Evolutionary conservation across 176 grass and related monocot genomes (phyloP).

Genomic region (Chloris gayana): DNA sequence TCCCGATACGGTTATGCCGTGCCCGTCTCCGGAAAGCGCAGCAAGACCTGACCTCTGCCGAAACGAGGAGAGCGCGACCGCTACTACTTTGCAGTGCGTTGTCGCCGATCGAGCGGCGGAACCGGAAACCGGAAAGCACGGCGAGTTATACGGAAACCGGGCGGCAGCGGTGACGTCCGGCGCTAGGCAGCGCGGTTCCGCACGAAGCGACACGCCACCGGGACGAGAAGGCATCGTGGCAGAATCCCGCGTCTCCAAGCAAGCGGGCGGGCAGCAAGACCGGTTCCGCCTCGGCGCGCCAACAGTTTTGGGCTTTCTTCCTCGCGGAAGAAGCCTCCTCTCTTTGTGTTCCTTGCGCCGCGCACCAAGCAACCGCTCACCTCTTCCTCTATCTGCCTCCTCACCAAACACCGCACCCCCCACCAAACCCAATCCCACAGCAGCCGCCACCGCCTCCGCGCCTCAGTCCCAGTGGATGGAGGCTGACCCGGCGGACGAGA

Average conservation of each 20-base stretch:
- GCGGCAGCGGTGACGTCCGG: not conserved
- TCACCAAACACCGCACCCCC: not conserved
- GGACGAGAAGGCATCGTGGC: too few relatives aligned
- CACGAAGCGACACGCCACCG: not conserved
- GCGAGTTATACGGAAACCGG: not conserved
- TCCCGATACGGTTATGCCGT: not conserved
- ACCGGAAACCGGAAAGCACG: not conserved
- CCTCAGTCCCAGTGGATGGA: conserved; percentile 25
- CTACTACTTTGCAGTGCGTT: too few relatives aligned
- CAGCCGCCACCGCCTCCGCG: not conserved
- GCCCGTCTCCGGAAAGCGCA: not conserved
- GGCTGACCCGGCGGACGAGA: conserved; percentile 28
- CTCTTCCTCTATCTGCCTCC: not conserved
- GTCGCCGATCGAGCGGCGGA: not conserved
- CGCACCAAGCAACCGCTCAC: conserved; percentile 41
- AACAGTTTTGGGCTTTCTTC: conserved; percentile 16
- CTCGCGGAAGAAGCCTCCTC: not conserved
- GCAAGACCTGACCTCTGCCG: not conserved
- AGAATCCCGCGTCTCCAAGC: not conserved
- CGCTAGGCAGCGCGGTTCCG: not conserved
- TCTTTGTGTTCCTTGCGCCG: conserved; percentile 34
- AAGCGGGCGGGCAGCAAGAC: conserved; percentile 10
- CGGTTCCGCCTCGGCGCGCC: not conserved
- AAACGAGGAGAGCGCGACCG: too few relatives aligned
- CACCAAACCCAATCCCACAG: not conserved